phyloP scores from a whole-genome alignment of 108 stramenopile species.

The Cyclostephanos invisitatus region DNA sequence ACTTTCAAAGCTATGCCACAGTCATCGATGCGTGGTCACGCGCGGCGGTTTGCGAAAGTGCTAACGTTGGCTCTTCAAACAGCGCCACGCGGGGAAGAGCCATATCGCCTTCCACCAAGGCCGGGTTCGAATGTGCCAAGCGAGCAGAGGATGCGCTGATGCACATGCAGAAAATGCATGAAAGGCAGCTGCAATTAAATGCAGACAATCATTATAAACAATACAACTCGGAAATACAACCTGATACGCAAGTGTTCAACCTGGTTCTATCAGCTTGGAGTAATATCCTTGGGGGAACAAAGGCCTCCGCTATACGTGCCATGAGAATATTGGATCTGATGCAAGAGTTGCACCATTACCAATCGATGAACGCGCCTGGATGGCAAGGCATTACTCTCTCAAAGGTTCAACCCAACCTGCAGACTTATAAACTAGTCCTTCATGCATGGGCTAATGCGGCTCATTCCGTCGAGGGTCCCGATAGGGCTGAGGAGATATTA shows the following conservation, averaged over 20 bases:
- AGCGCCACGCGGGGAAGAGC: slow-evolving; percentile 2
- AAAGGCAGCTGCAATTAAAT: slow-evolving; percentile 5
- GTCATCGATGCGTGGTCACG: slow-evolving; percentile 44
- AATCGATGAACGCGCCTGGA: slow-evolving; percentile 28
- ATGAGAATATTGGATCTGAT: slow-evolving; percentile 42
- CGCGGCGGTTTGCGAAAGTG: slow-evolving; percentile 32
- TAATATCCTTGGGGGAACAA: slow-evolving; percentile 33
- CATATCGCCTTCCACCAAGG: slow-evolving; percentile 22
- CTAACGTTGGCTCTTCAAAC: background rate
- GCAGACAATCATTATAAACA: background rate
- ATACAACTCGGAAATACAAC: slow-evolving; percentile 34
- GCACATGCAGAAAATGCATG: slow-evolving; percentile 42
- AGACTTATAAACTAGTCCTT: slow-evolving; percentile 36
- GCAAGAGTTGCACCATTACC: slow-evolving; percentile 46
- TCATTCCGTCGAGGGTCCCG: slow-evolving; percentile 30
- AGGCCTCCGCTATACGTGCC: slow-evolving; percentile 33
- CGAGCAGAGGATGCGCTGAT: slow-evolving; percentile 38
- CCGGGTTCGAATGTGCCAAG: slow-evolving; percentile 42
- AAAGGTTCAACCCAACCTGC: slow-evolving; percentile 39
- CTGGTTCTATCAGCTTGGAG: slow-evolving; percentile 32
- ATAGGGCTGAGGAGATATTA: slow-evolving; percentile 43
- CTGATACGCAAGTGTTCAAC: slow-evolving; percentile 39
- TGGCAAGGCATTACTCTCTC: slow-evolving; percentile 34
- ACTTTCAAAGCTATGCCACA: slow-evolving; percentile 37
- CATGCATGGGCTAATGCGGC: slow-evolving; percentile 36